Conservation (phyloP, 108 stramenopile species). For the Pseudonitzschia delicatissima region DNA sequence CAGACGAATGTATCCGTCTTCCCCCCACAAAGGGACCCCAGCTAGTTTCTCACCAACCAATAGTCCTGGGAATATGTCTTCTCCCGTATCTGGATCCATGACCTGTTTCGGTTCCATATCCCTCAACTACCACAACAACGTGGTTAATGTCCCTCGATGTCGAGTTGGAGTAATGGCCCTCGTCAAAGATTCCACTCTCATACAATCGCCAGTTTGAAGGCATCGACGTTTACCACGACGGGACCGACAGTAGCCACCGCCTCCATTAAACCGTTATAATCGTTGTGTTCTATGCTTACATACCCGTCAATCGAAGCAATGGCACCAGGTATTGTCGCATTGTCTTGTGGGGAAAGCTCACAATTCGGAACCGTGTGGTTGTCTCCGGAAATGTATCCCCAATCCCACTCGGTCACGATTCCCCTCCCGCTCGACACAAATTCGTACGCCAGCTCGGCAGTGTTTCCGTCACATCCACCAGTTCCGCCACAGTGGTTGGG, state of each 20-base stretch:
- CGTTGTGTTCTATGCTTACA: constrained; percentile 58
- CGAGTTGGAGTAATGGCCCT: constrained; percentile 1
- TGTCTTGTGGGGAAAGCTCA: no score
- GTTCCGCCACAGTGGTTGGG: constrained; percentile 81
- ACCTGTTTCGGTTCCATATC: constrained; percentile 76
- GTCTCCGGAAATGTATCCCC: constrained; percentile 53
- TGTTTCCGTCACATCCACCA: constrained; percentile 69
- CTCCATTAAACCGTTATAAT: constrained; percentile 70
- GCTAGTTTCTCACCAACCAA: constrained; percentile 75
- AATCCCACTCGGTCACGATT: constrained; percentile 54
- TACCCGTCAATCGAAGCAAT: constrained; percentile 75
- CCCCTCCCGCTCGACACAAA: constrained; percentile 58
- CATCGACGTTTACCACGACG: constrained; percentile 70
- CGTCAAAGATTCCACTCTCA: constrained; percentile 50
- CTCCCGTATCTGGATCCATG: no score
- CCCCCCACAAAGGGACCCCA: constrained; percentile 89
- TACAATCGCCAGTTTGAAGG: constrained; percentile 61
- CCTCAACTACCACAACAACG: constrained; percentile 79
- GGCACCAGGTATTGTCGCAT: no score
- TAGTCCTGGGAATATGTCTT: no score
- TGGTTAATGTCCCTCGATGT: constrained; percentile 86
- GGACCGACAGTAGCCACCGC: constrained; percentile 81
- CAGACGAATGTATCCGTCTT: constrained; percentile 79
- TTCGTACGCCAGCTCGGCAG: constrained; percentile 70
- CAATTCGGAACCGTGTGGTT: constrained; percentile 44